These are phyloP conservation scores for Chenopodium quinoa DNA, from an alignment of 148 eudicot genomes.

Conservation along the genomic window DNA sequence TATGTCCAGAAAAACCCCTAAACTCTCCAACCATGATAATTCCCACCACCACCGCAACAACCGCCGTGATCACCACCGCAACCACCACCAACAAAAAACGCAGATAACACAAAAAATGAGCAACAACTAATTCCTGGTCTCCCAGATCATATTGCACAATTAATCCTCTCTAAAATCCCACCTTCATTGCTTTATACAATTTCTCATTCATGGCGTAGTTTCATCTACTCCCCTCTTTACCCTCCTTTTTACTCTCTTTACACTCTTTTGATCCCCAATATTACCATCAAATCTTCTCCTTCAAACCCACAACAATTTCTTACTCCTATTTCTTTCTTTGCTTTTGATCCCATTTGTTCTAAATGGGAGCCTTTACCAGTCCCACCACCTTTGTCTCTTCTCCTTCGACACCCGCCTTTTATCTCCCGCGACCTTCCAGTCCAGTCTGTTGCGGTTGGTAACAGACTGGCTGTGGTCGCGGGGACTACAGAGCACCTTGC, in stretches of 20 bases:
- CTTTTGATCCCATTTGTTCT: conserved; percentile 49
- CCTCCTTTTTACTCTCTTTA: conserved; percentile 68
- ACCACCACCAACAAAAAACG: background rate
- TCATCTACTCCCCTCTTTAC: conserved; percentile 58
- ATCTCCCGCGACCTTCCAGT: conserved; percentile 61
- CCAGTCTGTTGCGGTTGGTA: conserved; percentile 46
- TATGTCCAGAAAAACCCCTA: conserved; percentile 1
- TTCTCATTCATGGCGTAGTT: conserved; percentile 55
- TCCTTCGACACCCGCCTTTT: conserved; percentile 61
- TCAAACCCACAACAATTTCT: conserved; percentile 2
- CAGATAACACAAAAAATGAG: background rate
- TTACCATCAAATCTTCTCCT: background rate
- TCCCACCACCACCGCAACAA: background rate
- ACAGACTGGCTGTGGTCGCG: conserved; percentile 50
- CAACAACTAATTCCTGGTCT: conserved; percentile 54
- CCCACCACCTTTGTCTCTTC: conserved; percentile 45
- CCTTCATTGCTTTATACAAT: conserved; percentile 56
- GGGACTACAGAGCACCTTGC: conserved; percentile 47
- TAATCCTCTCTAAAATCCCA: conserved; percentile 47
- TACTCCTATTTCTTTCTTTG: conserved; percentile 23
- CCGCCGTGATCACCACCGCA: background rate
- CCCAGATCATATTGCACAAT: conserved; percentile 62
- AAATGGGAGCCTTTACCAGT: conserved; percentile 51
- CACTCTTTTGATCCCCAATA: conserved; percentile 32
- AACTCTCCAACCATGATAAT: conserved; percentile 2